Evolutionary conservation across 2,329 filamentous ascomycete species (phyloP).

Genomic region (Epichloe sylvatica): DNA sequence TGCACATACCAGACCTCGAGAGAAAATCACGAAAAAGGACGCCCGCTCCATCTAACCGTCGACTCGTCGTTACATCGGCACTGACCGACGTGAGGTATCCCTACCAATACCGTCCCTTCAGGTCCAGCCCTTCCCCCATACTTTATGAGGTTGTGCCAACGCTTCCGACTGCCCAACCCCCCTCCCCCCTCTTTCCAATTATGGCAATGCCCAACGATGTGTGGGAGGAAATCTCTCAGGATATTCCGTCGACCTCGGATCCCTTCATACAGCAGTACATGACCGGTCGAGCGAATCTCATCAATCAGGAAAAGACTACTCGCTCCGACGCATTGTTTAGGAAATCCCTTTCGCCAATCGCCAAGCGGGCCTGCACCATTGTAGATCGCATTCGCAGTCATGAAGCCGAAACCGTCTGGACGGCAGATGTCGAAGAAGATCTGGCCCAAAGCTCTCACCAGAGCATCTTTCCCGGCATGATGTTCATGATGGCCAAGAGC

Average conservation of each 20-base stretch:
- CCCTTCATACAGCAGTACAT: conserved; percentile 75
- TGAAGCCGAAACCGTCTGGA: conserved; percentile 68
- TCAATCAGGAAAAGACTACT: conserved; percentile 67
- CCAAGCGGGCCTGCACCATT: conserved; percentile 62
- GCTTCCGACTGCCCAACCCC: too few species aligned
- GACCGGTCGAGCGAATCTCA: conserved; percentile 57
- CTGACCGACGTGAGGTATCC: background rate
- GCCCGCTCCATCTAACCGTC: background rate
- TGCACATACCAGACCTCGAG: too few species aligned
- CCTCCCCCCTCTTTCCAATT: background rate
- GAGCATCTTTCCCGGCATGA: conserved; percentile 75
- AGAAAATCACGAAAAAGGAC: background rate
- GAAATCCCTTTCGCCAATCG: conserved; percentile 63
- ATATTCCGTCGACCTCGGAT: conserved; percentile 47
- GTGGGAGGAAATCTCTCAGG: conserved; percentile 42
- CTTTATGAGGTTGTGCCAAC: too few species aligned
- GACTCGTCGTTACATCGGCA: background rate
- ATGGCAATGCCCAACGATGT: conserved; percentile 39
- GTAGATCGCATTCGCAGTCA: conserved; percentile 65
- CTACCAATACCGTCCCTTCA: background rate
- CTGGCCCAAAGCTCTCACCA: conserved; percentile 48
- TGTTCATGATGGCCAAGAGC: conserved; percentile 78
- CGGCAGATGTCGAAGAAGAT: conserved; percentile 53
- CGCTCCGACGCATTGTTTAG: conserved; percentile 63
- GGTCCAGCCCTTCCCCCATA: too few species aligned